Conservation (phyloP, 2,329 filamentous ascomycete species). For the Nemania sp. region DNA sequence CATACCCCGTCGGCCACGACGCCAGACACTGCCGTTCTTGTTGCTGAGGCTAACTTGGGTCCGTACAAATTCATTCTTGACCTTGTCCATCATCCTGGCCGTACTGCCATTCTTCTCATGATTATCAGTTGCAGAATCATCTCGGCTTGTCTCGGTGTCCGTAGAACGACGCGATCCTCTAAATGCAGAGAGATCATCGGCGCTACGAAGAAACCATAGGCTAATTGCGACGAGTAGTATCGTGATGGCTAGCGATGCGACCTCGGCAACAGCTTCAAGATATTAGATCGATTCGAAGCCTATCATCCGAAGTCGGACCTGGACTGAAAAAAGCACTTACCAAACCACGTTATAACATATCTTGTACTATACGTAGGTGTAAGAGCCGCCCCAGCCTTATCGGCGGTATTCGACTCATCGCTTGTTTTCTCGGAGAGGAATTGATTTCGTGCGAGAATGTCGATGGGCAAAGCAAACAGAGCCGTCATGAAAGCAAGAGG, state of each 20-base stretch:
- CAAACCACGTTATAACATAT: conserved; percentile 11
- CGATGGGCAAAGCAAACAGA: conserved; percentile 18
- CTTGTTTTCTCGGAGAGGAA: not conserved
- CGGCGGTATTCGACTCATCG: not conserved
- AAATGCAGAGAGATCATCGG: not conserved
- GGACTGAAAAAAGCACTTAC: not conserved
- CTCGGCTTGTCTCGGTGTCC: no score
- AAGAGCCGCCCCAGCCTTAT: not conserved
- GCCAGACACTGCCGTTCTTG: no score
- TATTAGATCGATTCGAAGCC: no score
- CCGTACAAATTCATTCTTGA: no score
- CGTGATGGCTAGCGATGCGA: not conserved
- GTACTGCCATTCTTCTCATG: no score
- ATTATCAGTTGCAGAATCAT: no score
- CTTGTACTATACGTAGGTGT: not conserved
- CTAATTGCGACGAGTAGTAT: conserved; percentile 1
- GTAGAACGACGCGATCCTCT: no score
- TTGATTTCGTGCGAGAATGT: conserved; percentile 6
- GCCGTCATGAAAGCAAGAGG: conserved; percentile 16
- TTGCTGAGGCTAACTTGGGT: no score
- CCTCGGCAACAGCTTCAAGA: not conserved
- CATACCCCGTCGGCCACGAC: no score
- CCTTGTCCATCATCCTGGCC: no score
- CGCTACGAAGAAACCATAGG: conserved; percentile 5
- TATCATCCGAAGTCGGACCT: no score